Evolutionary conservation across 2,329 filamentous ascomycete genomes (phyloP).

Genomic region (Fusarium phyllophilum): DNA sequence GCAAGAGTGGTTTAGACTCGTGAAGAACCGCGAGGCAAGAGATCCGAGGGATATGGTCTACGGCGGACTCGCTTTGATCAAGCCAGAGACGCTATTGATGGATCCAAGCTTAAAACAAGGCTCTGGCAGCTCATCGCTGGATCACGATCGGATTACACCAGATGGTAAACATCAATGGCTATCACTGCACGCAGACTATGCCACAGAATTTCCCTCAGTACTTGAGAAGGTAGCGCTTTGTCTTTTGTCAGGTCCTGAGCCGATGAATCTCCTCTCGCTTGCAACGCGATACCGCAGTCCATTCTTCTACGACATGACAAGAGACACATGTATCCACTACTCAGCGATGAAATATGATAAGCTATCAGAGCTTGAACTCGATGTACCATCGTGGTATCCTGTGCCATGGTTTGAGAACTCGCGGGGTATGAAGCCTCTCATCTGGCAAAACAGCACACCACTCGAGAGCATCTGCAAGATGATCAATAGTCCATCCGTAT

Average conservation of each 20-base stretch:
- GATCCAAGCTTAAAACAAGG: neutral
- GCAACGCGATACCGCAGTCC: neutral
- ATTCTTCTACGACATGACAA: neutral
- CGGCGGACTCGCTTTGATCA: neutral
- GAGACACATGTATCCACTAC: neutral
- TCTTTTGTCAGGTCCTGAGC: neutral
- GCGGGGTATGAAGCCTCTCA: neutral
- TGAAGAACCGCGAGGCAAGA: neutral
- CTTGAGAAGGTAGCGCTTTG: neutral
- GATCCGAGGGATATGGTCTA: slow-evolving; percentile 3
- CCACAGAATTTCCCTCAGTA: neutral
- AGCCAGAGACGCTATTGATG: neutral
- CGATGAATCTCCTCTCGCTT: neutral
- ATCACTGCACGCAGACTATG: neutral
- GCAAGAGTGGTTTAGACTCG: neutral
- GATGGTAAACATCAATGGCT: neutral
- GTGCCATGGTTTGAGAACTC: neutral
- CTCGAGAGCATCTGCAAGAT: fast-evolving
- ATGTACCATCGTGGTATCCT: neutral
- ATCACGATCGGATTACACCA: too few relatives aligned
- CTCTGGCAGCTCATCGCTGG: neutral
- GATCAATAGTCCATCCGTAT: neutral
- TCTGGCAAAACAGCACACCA: neutral
- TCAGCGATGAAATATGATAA: neutral
- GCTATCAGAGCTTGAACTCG: neutral